Evolutionary conservation across 306 rosid genomes (phyloP).

Genomic region (Biancaea sappan): DNA sequence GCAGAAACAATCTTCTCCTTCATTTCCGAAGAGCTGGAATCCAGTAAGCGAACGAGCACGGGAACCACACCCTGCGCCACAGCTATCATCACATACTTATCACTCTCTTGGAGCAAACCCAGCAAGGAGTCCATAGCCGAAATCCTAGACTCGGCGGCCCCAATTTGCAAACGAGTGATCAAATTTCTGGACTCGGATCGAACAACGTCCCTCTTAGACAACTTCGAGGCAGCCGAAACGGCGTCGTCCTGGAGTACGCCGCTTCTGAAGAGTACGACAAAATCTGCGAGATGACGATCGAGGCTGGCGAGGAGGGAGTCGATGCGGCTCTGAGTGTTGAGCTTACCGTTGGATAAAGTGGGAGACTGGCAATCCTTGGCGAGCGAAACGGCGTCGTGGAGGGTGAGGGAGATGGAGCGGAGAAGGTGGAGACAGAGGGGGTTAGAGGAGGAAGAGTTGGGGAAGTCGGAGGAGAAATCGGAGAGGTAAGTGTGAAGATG

Average conservation of each 20-base stretch:
- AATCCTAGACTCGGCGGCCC: slow-evolving; percentile 57
- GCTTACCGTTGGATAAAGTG: slow-evolving; percentile 60
- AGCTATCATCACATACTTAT: slow-evolving; percentile 67
- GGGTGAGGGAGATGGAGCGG: slow-evolving; percentile 51
- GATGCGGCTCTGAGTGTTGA: slow-evolving; percentile 85
- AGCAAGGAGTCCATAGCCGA: slow-evolving; percentile 56
- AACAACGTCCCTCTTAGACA: slow-evolving; percentile 60
- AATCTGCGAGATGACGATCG: slow-evolving; percentile 64
- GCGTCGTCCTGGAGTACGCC: slow-evolving; percentile 62
- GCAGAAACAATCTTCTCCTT: slow-evolving; percentile 61
- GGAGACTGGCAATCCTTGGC: slow-evolving; percentile 49
- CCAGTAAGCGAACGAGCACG: slow-evolving; percentile 56
- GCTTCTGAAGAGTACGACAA: slow-evolving; percentile 67
- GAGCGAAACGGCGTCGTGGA: slow-evolving; percentile 57
- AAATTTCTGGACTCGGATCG: slow-evolving; percentile 69
- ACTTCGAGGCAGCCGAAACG: slow-evolving; percentile 43
- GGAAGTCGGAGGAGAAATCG: slow-evolving; percentile 63
- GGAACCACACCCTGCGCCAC: slow-evolving; percentile 70
- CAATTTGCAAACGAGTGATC: slow-evolving; percentile 83
- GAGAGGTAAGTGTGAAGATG: slow-evolving; percentile 65
- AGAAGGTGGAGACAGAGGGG: slow-evolving; percentile 71
- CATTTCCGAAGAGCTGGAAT: slow-evolving; percentile 50
- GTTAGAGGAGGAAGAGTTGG: slow-evolving; percentile 45
- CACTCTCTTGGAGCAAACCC: slow-evolving; percentile 49
- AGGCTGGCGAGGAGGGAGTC: slow-evolving; percentile 70